Conservation (phyloP, 2,329 filamentous ascomycete species). For the Cadophora luteo-olivacea region DNA sequence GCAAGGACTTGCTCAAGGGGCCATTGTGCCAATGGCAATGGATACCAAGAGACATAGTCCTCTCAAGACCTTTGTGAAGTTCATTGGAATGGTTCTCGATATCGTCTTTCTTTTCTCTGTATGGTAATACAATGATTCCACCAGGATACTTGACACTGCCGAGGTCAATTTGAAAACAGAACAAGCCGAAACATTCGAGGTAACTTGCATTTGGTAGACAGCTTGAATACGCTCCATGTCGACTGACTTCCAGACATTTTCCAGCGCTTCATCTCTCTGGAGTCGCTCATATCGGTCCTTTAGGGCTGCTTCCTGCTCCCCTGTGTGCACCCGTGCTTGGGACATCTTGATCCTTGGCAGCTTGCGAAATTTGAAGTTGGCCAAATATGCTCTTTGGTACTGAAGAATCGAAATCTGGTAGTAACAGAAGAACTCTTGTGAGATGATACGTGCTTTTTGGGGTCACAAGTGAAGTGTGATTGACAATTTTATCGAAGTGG, state of each 20-base stretch:
- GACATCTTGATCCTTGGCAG: background rate
- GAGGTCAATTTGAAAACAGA: background rate
- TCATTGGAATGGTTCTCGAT: too few relatives aligned
- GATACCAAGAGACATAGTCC: too few relatives aligned
- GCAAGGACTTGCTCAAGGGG: too few relatives aligned
- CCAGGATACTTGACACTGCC: background rate
- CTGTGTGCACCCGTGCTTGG: background rate
- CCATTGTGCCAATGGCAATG: too few relatives aligned
- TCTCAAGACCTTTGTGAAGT: too few relatives aligned
- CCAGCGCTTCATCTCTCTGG: background rate
- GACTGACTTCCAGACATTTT: background rate
- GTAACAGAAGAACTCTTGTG: too few relatives aligned
- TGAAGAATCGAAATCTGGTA: background rate
- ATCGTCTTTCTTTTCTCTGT: background rate
- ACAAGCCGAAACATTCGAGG: too few relatives aligned
- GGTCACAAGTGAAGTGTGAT: too few relatives aligned
- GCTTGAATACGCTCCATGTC: background rate
- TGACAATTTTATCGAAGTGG: too few relatives aligned
- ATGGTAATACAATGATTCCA: background rate
- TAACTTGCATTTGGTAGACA: background rate
- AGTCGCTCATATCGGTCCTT: background rate
- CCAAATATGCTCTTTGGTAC: too few relatives aligned
- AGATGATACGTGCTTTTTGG: too few relatives aligned
- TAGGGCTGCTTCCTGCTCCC: background rate
- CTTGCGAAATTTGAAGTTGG: too few relatives aligned